Evolutionary conservation across 306 rosid species (phyloP).

Genomic region (Arachis hypogaea): DNA sequence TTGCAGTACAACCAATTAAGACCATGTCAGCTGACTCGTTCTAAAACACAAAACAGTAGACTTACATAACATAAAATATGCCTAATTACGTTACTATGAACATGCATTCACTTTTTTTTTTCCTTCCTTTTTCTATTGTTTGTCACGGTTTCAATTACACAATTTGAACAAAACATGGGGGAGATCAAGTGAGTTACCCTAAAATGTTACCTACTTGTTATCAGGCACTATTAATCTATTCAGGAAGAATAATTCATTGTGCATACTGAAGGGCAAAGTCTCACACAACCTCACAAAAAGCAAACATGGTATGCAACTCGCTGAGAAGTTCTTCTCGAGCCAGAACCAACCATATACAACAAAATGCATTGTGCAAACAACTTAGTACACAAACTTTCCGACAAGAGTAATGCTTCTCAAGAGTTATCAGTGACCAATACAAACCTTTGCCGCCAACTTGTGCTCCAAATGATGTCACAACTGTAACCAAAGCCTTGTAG

Average conservation of each 20-base stretch:
- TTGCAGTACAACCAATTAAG: constrained; percentile 41
- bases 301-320: constrained; percentile 62
- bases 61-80: constrained; percentile 49
- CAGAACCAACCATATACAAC: constrained; percentile 56
- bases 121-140: constrained; percentile 15
- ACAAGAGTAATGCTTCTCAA: constrained; percentile 51
- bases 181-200: constrained; percentile 64
- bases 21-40: constrained; percentile 47
- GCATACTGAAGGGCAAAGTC: constrained; percentile 63
- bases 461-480: constrained; percentile 48
- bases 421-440: constrained; percentile 58
- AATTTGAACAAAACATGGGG: constrained; percentile 56
- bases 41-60: constrained; percentile 31
- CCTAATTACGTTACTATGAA: constrained; percentile 60
- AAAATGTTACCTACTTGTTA: constrained; percentile 65
- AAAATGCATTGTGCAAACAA: constrained; percentile 49
- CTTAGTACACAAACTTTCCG: constrained; percentile 50
- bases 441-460: constrained; percentile 46
- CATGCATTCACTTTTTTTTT: constrained; percentile 43
- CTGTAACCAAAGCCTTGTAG: constrained; percentile 24
- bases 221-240: constrained; percentile 66
- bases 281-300: constrained; percentile 71
- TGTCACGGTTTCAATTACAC: constrained; percentile 60
- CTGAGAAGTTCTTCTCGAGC: constrained; percentile 55
- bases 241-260: constrained; percentile 68